Evolutionary conservation across 1,284 basidiomycete genomes (phyloP), one percentile per base, ranked within the genome.

Genomic region (Tilletiopsis washingtonensis): DNA sequence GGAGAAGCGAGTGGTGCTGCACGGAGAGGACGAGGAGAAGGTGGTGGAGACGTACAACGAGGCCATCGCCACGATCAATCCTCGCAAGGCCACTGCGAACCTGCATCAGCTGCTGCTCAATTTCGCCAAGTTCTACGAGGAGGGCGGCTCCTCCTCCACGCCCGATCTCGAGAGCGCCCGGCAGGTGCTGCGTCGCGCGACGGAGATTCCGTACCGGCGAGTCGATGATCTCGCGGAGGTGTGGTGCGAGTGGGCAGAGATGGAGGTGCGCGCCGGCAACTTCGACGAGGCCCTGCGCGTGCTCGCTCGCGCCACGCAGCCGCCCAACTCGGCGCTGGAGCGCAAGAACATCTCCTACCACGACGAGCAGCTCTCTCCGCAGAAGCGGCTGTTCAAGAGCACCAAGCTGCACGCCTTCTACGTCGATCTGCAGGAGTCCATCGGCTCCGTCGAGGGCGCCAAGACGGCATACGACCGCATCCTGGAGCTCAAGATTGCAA

Each of bases 321-420:
- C 84, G 15, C 80, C 90, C 27, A 90, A 90, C 1, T 89, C 42
- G 15, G 45, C 49, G 20, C 48, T 86, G 74, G 87, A 93, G 69
- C 82, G 80, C 47, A 94, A 93, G 73, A 52, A 55, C 20, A 79
- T 97, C 65, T 90, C 83, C 67, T 99, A 89, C 73, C 90, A 96
- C 67, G 91, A 99, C 76, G 91, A 97, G 83, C 79, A 83, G 9
- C 78, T 98, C 21, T 78, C 91, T 6, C 86, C 86, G 0, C 94
- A 98, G 78, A 78, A 81, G 3, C 83, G 94, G 14, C 76, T 99
- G 38, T 98, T 98, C 82, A 98, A 98, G 73, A 94, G 91, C 1
- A 78, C 98, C 56, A 98, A 98, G 74, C 80, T 99, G 1, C 98
- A 94, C 94, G 93, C 90, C 1, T 98, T 96, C 78, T 96, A 94